Evolutionary conservation across 768 basidiomycete species (phyloP).

Genomic region (Holtermannia corniformis): DNA sequence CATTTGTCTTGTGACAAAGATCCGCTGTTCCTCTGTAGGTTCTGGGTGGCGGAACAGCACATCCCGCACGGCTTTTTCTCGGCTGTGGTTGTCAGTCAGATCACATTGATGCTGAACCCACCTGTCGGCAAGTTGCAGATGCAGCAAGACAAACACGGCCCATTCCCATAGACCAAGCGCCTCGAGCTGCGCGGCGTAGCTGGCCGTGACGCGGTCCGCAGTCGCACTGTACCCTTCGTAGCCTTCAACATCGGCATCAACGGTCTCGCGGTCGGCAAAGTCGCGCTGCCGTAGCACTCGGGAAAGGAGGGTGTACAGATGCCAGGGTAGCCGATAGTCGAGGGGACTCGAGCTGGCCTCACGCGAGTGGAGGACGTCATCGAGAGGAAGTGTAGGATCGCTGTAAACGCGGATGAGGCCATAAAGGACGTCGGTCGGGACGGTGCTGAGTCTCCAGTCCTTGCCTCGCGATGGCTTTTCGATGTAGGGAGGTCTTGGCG

Average conservation of each 20-base stretch:
- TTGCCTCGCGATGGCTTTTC: constrained; percentile 17
- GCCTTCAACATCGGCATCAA: constrained; percentile 40
- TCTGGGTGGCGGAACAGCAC: constrained; percentile 54
- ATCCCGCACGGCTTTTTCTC: constrained; percentile 72
- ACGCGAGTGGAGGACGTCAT: constrained; percentile 56
- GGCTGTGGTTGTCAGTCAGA: constrained; percentile 46
- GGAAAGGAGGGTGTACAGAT: constrained; percentile 78
- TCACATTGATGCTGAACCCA: constrained; percentile 46
- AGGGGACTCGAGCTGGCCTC: constrained; percentile 64
- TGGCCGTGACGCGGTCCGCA: constrained; percentile 71
- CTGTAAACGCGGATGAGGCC: constrained; percentile 68
- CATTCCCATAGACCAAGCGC: constrained; percentile 68
- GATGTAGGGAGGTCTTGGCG: constrained; percentile 35
- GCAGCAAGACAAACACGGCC: constrained; percentile 78
- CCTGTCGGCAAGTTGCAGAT: constrained; percentile 73
- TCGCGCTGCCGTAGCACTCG: constrained; percentile 73
- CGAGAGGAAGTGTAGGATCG: constrained; percentile 61
- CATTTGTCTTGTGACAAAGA: constrained; percentile 53
- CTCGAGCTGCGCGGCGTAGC: constrained; percentile 82
- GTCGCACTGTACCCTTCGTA: constrained; percentile 75
- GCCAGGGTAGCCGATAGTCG: constrained; percentile 85
- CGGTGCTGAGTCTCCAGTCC: neutral
- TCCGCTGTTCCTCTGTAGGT: constrained; percentile 21
- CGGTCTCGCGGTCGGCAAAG: constrained; percentile 59
- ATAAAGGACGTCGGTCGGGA: constrained; percentile 58